Base-by-base conservation (phyloP, 768 basidiomycete species). In the Udeniomyces megalosporus region DNA sequence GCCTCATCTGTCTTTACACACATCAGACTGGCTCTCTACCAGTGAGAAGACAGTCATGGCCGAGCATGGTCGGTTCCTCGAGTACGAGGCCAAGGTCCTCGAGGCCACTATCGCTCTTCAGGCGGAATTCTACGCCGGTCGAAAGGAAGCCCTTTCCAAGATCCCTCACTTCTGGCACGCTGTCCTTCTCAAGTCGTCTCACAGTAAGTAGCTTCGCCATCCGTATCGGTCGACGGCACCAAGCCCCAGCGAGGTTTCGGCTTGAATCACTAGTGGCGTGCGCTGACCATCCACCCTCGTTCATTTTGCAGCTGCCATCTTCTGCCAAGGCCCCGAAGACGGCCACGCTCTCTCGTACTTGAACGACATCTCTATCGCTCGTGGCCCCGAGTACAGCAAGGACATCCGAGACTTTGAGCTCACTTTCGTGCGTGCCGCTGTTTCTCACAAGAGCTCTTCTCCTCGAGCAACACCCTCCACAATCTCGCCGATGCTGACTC, bases 121-220 rank as follows among this genome's bases (percentile, higher is more conserved):
- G 49, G 38, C 17, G 44, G 49, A 58, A 20, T 42, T 52, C 50
- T 59, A 52, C 50, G 50, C 38, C 22, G 26, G 28, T 20, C 35
- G 57, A 17, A 31, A 47, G 45, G 57, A 46, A 12, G 48, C 12
- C 15, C 11, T 59, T 28, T 35, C 49, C 20, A 64, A 64, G 52
- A 64, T 64, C 58, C 62, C 62, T 17, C 24, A 24, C 35, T 64
- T 64, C 58, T 64, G 62, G 62, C 42, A 58, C 44, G 29, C 35
- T 15, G 54, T 46, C 8, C 34, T 62, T 48, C 22, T 62, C 45
- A 62, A 62, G 54, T 45, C 54, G 52, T 12, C 55, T 17, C 26
- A 24, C 8, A 20, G 61, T 58, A 29, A 42, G 61, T 62, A 11
- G 17, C 15, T 22, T 8, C 17, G 2, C 45, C n/a, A 14, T 31